phyloP scores from a whole-genome alignment of 1,139 yeast species.

The Zhuliangozyma parablackwelliae region DNA sequence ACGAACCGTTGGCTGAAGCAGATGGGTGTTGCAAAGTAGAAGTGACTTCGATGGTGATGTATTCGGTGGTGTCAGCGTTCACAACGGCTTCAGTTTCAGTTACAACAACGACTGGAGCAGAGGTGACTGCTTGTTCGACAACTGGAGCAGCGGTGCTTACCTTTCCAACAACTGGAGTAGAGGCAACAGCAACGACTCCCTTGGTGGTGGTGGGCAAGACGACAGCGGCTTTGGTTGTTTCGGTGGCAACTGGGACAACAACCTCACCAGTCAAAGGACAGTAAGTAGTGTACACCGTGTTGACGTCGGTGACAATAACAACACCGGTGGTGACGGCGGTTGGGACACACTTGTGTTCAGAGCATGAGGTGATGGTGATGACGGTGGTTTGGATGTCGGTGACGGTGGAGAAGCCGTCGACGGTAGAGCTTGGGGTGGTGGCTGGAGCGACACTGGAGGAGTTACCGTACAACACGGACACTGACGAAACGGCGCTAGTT shows the following conservation, averaged over 20 bases:
- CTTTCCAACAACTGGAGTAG: slow-evolving; percentile 6
- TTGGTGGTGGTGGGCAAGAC: slow-evolving; percentile 2
- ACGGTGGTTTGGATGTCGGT: slow-evolving; percentile 24
- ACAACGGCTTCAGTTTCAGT: slow-evolving; percentile 2
- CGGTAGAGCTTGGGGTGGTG: slow-evolving; percentile 18
- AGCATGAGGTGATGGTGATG: slow-evolving; percentile 49
- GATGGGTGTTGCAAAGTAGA: slow-evolving; percentile 9
- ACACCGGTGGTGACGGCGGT: slow-evolving; percentile 32
- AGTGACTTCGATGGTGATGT: slow-evolving; percentile 6
- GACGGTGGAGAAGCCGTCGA: slow-evolving; percentile 21
- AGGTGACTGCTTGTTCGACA: neutral
- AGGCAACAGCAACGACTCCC: slow-evolving; percentile 5
- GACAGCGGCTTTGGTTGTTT: neutral
- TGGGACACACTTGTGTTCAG: slow-evolving; percentile 27
- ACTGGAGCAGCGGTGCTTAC: slow-evolving; percentile 4
- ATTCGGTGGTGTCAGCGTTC: slow-evolving; percentile 3
- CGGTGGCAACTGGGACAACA: slow-evolving; percentile 4
- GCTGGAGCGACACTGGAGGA: slow-evolving; percentile 2
- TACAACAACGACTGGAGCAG: slow-evolving; percentile 4
- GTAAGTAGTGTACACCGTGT: slow-evolving; percentile 30
- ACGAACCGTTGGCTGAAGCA: slow-evolving; percentile 3
- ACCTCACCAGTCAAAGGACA: slow-evolving; percentile 22
- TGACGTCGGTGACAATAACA: slow-evolving; percentile 22
- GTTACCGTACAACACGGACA: slow-evolving; percentile 8
- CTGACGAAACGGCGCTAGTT: neutral